Evolutionary conservation across 2,329 filamentous ascomycete species (phyloP), one percentile per base, ranked within the genome.

Genomic region (Claviceps lovelessii): DNA sequence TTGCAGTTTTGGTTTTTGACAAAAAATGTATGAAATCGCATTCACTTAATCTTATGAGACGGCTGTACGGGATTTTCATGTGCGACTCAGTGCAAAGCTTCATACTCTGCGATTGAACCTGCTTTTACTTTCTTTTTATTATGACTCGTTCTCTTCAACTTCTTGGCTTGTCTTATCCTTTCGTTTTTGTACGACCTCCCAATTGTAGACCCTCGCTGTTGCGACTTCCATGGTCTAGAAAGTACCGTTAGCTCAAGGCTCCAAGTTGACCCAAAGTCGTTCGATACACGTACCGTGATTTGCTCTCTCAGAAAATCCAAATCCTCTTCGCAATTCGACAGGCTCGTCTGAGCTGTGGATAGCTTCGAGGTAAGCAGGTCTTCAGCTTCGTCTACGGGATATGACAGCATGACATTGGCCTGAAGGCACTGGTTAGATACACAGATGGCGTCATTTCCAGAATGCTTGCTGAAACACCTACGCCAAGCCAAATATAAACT

Each of bases 331-430:
- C 90, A 96, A 63, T 95, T 91, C n/a, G 74, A 73, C 61, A 95
- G 71, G 64, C 84, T 95, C 65, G 80, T 77, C 70, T 90, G 85
- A 1, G 93, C 93, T 9, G 88, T 85, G 33, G 77, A 73, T 23
- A 95, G 73, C 70, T 95, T 96, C 15, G 83, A 81, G 48, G 79
- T 73, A 55, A 98, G 76, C 61, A 98, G 78, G 47, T 77, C 75
- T 71, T 91, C 83, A 0, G 93, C 93, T 72, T 97, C 93, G 17
- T 83, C 80, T 58, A 97, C 84, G 4, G 90, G 88, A 68, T 98
- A 98, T 52, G 93, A 83, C 56, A 98, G 76, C 93, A 98, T 98
- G 50, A 97, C 90, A 64, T 98, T 98, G 55, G 93, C 91, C 85
- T 88, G 55, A 29, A 28, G 63, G 56, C 23, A 41, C 60, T 35